Evolutionary conservation across 441 rosid genomes (phyloP).

Genomic region (Populus hybrid): DNA sequence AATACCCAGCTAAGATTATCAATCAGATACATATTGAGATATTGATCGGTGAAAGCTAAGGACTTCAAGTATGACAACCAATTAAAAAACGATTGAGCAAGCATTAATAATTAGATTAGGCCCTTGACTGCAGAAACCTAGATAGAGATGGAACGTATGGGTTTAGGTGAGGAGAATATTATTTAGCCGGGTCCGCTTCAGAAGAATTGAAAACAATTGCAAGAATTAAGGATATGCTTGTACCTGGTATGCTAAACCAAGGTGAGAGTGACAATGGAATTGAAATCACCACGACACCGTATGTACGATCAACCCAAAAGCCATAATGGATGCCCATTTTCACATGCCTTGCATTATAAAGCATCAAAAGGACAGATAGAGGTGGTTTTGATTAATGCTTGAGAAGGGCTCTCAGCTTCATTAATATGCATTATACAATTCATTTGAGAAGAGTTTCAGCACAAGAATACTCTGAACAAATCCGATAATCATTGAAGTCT

Average conservation of each 20-base stretch:
- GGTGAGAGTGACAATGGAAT: conserved; percentile 35
- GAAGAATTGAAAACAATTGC: conserved; percentile 8
- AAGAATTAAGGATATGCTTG: conserved; percentile 29
- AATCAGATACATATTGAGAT: conserved; percentile 1
- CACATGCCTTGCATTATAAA: conserved; percentile 11
- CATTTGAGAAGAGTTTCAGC: conserved; percentile 13
- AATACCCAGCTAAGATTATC: conserved; percentile 6
- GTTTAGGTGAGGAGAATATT: conserved; percentile 7
- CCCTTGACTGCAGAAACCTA: conserved; percentile 26
- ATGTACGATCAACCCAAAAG: conserved; percentile 33
- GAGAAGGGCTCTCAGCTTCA: conserved; percentile 26
- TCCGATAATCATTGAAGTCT: conserved; percentile 11
- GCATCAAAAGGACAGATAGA: conserved; percentile 26
- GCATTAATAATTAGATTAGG: conserved; percentile 31
- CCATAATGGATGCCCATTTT: conserved; percentile 36
- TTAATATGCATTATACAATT: conserved; percentile 3
- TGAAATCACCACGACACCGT: conserved; percentile 48
- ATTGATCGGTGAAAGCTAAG: conserved; percentile 2
- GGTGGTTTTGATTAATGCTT: conserved; percentile 20
- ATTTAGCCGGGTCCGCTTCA: conserved; percentile 27
- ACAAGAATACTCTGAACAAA: conserved; percentile 18
- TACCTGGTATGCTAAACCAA: conserved; percentile 27
- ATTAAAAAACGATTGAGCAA: conserved; percentile 24
- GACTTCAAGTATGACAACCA: conserved; percentile 11
- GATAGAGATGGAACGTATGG: conserved; percentile 23